Evolutionary conservation across 106 monocot genomes (phyloP).

Genomic region (Ottelia alismoides): DNA sequence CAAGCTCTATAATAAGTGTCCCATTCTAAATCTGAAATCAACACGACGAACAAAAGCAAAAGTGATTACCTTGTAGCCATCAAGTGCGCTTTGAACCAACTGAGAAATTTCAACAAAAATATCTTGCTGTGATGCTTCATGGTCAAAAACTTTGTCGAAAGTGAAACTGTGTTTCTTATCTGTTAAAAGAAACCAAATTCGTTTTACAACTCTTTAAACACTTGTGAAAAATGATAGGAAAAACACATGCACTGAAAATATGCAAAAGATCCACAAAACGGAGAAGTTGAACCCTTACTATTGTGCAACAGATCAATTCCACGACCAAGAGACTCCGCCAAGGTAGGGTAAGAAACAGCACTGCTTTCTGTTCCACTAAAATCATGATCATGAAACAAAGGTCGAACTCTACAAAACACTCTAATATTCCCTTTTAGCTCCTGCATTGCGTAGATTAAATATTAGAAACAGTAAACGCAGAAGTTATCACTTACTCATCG

Average conservation of each 20-base stretch:
- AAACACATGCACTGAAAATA: background rate
- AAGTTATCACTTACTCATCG: too few species aligned
- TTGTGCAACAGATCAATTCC: conserved; percentile 60
- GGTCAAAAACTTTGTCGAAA: conserved; percentile 88
- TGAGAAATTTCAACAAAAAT: conserved; percentile 94
- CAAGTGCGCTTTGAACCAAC: conserved; percentile 90
- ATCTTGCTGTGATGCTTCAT: conserved; percentile 64
- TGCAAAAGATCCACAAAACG: background rate
- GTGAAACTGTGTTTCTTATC: conserved; percentile 65
- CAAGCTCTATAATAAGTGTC: too few species aligned
- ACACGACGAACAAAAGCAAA: background rate
- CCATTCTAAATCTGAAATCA: too few species aligned
- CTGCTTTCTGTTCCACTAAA: conserved; percentile 19
- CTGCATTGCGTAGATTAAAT: conserved; percentile 15
- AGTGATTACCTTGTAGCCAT: conserved; percentile 80
- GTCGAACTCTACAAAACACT: conserved; percentile 88
- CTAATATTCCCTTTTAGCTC: conserved; percentile 93
- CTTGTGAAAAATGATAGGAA: too few species aligned
- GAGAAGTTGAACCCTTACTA: conserved; percentile 23
- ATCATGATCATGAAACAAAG: conserved; percentile 35
- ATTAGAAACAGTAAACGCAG: too few species aligned
- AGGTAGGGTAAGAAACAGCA: conserved; percentile 66
- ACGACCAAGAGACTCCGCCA: conserved; percentile 52
- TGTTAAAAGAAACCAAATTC: conserved; percentile 23
- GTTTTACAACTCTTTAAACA: too few species aligned